phyloP scores from a whole-genome alignment of 164 flowering plant genomes.

The Vitis riparia region DNA sequence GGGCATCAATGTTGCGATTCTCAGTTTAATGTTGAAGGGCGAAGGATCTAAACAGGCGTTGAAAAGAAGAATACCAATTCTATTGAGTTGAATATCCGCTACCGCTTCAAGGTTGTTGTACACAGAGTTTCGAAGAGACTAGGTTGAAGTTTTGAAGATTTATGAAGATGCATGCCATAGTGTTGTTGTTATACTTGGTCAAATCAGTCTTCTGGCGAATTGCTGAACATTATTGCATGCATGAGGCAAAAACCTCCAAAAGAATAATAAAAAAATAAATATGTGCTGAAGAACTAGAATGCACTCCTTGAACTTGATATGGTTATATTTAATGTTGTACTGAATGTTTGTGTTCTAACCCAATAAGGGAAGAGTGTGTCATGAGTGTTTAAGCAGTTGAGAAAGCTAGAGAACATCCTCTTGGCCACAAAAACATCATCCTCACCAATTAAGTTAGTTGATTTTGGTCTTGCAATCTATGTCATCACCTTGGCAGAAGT shows the following conservation, averaged over 20 bases:
- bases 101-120: no score
- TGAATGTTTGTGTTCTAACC: constrained; percentile 84
- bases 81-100: no score
- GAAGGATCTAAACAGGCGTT: no score
- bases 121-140: no score
- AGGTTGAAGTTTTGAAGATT: no score
- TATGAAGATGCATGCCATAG: constrained; percentile 56
- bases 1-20: constrained; percentile 22
- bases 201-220: constrained; percentile 79
- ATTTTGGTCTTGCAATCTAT: no score
- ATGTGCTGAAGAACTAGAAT: constrained; percentile 68
- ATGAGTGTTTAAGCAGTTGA: constrained; percentile 88
- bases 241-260: constrained; percentile 74
- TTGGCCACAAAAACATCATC: no score
- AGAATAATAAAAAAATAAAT: constrained; percentile 30
- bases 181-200: constrained; percentile 85
- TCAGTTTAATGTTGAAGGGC: constrained; percentile 3
- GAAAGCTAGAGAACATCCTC: constrained; percentile 38
- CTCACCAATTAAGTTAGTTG: no score
- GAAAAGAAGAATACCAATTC: no score
- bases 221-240: constrained; percentile 63
- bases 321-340: constrained; percentile 83
- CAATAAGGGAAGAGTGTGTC: constrained; percentile 87
- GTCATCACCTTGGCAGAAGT: no score
- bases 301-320: constrained; percentile 85